phyloP scores from a whole-genome alignment of 2,329 filamentous ascomycete genomes.

The Chaetomiaceae sp. region DNA sequence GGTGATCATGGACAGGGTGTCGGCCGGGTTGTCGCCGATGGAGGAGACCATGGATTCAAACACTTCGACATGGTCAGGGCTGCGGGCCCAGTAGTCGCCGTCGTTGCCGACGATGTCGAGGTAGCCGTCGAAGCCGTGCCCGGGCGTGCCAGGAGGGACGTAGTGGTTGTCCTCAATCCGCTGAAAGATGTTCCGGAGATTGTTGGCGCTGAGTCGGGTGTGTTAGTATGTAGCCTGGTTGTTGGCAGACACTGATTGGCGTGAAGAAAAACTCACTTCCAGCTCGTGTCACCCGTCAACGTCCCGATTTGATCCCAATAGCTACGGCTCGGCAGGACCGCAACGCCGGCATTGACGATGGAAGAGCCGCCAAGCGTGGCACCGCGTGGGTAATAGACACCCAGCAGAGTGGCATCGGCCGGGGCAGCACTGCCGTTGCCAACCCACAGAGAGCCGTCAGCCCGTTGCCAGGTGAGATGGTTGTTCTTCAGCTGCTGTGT shows the following conservation, averaged over 20 bases:
- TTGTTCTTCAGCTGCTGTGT: slow-evolving; percentile 34
- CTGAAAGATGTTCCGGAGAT: slow-evolving; percentile 54
- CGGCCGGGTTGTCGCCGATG: not conserved
- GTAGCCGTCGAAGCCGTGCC: slow-evolving; percentile 57
- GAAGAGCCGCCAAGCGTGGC: slow-evolving; percentile 37
- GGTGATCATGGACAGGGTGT: too few species aligned
- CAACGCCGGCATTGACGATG: slow-evolving; percentile 36
- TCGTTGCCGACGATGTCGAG: slow-evolving; percentile 40
- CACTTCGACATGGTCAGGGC: too few species aligned
- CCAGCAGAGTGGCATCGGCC: too few species aligned
- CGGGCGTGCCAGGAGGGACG: slow-evolving; percentile 37
- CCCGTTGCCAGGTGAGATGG: not conserved
- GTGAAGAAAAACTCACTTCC: too few species aligned
- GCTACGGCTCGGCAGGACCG: slow-evolving; percentile 35
- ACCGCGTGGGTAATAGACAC: slow-evolving; percentile 33
- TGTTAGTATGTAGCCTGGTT: too few species aligned
- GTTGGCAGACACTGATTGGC: too few species aligned
- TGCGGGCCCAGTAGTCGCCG: too few species aligned
- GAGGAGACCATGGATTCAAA: slow-evolving; percentile 15
- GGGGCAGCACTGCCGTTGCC: slow-evolving; percentile 32
- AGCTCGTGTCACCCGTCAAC: slow-evolving; percentile 38
- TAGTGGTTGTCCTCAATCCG: slow-evolving; percentile 52
- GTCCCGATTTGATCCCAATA: slow-evolving; percentile 40
- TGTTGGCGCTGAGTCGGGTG: too few species aligned
- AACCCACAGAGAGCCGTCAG: not conserved